Conservation (phyloP, 805 yeast species). For the Starmerella cellae region DNA sequence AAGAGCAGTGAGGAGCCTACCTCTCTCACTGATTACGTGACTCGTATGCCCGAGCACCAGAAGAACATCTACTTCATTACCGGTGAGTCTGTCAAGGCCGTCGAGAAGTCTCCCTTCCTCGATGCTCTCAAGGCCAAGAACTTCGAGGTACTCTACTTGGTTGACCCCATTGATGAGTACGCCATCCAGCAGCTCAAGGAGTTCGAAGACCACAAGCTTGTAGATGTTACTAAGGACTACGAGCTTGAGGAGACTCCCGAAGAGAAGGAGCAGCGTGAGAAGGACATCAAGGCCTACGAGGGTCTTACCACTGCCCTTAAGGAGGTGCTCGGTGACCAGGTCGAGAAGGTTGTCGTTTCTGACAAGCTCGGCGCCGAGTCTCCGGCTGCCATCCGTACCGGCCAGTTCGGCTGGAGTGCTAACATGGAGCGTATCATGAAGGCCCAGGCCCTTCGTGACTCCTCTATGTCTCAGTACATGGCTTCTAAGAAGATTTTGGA, state of each 20-base stretch:
- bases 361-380: slow-evolving; percentile 86
- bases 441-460: slow-evolving; percentile 98
- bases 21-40: slow-evolving; percentile 90
- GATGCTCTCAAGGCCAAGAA: slow-evolving; percentile 97
- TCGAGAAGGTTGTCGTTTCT: slow-evolving; percentile 97
- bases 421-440: slow-evolving; percentile 99
- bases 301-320: slow-evolving; percentile 88
- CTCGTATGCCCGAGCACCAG: slow-evolving; percentile 99
- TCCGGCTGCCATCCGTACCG: slow-evolving; percentile 99
- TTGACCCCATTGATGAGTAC: slow-evolving; percentile 99
- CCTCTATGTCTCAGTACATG: slow-evolving; percentile 98
- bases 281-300: slow-evolving; percentile 83
- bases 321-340: slow-evolving; percentile 96
- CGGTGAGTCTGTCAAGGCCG: slow-evolving; percentile 96
- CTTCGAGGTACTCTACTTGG: slow-evolving; percentile 94
- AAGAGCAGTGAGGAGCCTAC: slow-evolving; percentile 89
- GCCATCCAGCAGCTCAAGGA: slow-evolving; percentile 99
- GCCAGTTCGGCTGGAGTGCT: slow-evolving; percentile 99
- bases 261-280: slow-evolving; percentile 90
- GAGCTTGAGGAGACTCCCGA: slow-evolving; percentile 93
- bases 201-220: slow-evolving; percentile 97
- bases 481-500: slow-evolving; percentile 98
- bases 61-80: slow-evolving; percentile 98
- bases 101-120: slow-evolving; percentile 97
- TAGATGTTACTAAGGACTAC: slow-evolving; percentile 97